These are phyloP conservation scores for Ophiorrhiza pumila DNA, from an alignment of 257 asterid genomes.

Conservation along the genomic window DNA sequence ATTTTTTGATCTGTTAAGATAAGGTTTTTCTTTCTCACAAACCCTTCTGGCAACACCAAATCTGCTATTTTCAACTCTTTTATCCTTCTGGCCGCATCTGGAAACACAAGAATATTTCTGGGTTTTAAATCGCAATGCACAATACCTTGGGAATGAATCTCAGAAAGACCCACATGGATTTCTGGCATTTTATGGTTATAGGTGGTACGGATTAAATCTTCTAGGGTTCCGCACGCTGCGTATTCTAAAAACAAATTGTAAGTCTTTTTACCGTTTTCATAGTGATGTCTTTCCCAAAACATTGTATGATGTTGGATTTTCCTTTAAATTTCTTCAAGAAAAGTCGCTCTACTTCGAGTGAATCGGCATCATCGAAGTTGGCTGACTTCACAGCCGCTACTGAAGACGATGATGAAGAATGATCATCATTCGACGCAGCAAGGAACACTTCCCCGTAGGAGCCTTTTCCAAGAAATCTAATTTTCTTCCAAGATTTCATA, in stretches of 20 bases:
- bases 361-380: no score
- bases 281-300: not conserved
- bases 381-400: no score
- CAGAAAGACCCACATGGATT: not conserved
- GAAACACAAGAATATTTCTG: not conserved
- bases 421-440: no score
- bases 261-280: not conserved
- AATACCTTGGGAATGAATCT: not conserved
- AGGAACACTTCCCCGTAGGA: no score
- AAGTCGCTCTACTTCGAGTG: no score
- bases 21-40: not conserved
- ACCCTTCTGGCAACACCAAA: not conserved
- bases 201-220: not conserved
- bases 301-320: no score
- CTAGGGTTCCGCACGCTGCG: not conserved
- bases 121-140: not conserved
- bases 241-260: not conserved
- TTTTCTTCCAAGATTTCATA: no score
- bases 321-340: not conserved
- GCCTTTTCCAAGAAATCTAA: no score
- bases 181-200: not conserved
- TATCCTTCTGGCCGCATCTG: not conserved
- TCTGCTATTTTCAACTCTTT: not conserved
- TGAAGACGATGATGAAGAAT: no score
- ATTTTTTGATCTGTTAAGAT: not conserved